phyloP scores from a whole-genome alignment of 2,329 filamentous ascomycete species.

The Alternaria arborescens region DNA sequence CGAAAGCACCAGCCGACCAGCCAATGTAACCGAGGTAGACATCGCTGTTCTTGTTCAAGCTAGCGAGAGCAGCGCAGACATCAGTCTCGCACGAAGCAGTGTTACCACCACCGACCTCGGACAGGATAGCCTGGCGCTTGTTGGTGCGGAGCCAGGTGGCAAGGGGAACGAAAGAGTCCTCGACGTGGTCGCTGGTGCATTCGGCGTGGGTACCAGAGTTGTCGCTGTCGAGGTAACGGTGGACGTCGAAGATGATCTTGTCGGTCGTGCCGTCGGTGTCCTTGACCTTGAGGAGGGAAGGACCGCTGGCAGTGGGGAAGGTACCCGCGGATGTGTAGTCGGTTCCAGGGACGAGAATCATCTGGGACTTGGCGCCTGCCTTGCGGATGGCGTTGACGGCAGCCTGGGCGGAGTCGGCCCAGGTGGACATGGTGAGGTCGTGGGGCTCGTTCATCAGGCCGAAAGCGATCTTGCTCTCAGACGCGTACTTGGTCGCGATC shows the following conservation, averaged over 20 bases:
- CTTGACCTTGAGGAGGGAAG: conserved; percentile 61
- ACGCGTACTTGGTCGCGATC: conserved; percentile 65
- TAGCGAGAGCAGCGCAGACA: conserved; percentile 45
- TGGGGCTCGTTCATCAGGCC: conserved; percentile 76
- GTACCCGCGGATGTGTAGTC: conserved; percentile 59
- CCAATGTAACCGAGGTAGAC: conserved; percentile 43
- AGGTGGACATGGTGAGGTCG: conserved; percentile 62
- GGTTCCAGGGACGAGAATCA: conserved; percentile 71
- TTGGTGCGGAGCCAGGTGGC: conserved; percentile 51
- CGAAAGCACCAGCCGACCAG: conserved; percentile 45
- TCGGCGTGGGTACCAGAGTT: conserved; percentile 48
- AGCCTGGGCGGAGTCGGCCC: conserved; percentile 68
- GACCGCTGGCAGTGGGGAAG: conserved; percentile 45
- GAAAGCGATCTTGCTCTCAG: conserved; percentile 65
- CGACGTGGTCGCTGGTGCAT: conserved; percentile 40
- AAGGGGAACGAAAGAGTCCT: conserved; percentile 46
- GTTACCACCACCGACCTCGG: conserved; percentile 55
- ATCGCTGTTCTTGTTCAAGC: conserved; percentile 43
- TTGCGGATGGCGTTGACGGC: conserved; percentile 71
- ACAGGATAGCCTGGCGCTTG: conserved; percentile 50
- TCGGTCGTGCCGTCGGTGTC: conserved; percentile 68
- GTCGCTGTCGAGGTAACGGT: conserved; percentile 55
- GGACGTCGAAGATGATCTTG: conserved; percentile 59
- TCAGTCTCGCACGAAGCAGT: conserved; percentile 45
- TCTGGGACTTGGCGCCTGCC: conserved; percentile 68